Evolutionary conservation across 495 filamentous ascomycete species (phyloP).

Genomic region (Penicillium goetzii): DNA sequence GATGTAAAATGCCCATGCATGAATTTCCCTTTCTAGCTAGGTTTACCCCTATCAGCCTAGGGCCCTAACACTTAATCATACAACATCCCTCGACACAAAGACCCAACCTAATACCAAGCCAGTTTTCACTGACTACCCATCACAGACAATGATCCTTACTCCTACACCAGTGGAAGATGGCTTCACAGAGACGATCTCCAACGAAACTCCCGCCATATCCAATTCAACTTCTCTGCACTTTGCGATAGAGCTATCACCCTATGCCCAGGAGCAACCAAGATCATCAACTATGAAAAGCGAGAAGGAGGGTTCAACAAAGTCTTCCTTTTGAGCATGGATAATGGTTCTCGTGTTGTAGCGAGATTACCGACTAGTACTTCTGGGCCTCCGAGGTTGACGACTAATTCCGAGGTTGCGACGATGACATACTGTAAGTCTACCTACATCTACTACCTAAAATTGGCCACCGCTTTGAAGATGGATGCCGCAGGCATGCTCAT

Average conservation of each 20-base stretch:
- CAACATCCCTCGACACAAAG: too few species aligned
- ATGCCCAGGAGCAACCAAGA: slow-evolving; percentile 45
- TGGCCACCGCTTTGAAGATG: too few species aligned
- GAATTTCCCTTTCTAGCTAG: too few species aligned
- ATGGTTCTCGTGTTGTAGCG: slow-evolving; percentile 39
- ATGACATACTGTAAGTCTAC: slow-evolving; percentile 46
- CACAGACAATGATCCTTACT: slow-evolving; percentile 32
- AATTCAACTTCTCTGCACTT: slow-evolving; percentile 46
- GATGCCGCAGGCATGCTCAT: too few species aligned
- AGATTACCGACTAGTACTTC: slow-evolving; percentile 43
- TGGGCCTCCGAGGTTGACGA: slow-evolving; percentile 42
- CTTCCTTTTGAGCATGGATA: slow-evolving; percentile 46
- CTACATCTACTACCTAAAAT: too few species aligned
- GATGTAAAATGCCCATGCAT: too few species aligned
- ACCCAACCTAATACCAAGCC: too few species aligned
- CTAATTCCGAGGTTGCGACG: slow-evolving; percentile 52
- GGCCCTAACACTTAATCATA: too few species aligned
- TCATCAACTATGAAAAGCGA: slow-evolving; percentile 37
- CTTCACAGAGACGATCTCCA: slow-evolving; percentile 44
- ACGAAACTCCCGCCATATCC: slow-evolving; percentile 40
- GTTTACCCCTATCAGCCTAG: too few species aligned
- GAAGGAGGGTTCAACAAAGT: slow-evolving; percentile 51
- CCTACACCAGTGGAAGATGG: slow-evolving; percentile 49
- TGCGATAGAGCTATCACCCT: slow-evolving; percentile 46
- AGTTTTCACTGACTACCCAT: neutral